Evolutionary conservation across 83 land plant species (phyloP).

Genomic region (Diphasiastrum complanatum): DNA sequence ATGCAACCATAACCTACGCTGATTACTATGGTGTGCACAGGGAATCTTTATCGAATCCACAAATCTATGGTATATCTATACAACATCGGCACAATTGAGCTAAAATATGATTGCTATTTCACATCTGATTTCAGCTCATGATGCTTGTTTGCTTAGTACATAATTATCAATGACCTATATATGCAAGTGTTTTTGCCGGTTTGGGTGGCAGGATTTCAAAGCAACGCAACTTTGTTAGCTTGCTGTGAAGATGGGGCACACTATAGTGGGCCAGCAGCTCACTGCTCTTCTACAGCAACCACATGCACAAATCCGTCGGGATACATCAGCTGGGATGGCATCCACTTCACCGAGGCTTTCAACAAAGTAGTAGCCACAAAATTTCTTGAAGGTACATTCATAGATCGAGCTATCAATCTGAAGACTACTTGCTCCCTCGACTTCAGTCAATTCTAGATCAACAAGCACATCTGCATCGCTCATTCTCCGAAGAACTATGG

Average conservation of each 20-base stretch:
- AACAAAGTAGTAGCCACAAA: background rate
- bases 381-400: background rate
- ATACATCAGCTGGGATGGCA: background rate
- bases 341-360: background rate
- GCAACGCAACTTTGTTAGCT: background rate
- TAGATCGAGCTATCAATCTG: background rate
- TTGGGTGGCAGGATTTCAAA: background rate
- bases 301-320: background rate
- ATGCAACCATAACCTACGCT: background rate
- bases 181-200: background rate
- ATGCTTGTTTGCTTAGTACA: background rate
- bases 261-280: background rate
- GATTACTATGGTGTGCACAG: background rate
- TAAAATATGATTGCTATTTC: background rate
- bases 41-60: background rate
- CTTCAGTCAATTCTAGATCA: too few species aligned
- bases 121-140: background rate
- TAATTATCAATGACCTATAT: background rate
- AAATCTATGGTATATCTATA: background rate
- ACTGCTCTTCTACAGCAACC: background rate
- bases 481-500: too few species aligned
- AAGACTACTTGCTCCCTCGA: background rate
- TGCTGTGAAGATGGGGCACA: background rate
- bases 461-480: too few species aligned
- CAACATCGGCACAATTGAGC: too few species aligned